A percentile compares a stretch with the other conserved stretches of the same genome.
Evolutionary conservation across 768 basidiomycete genomes (phyloP).

Genomic region (Russula compacta): DNA sequence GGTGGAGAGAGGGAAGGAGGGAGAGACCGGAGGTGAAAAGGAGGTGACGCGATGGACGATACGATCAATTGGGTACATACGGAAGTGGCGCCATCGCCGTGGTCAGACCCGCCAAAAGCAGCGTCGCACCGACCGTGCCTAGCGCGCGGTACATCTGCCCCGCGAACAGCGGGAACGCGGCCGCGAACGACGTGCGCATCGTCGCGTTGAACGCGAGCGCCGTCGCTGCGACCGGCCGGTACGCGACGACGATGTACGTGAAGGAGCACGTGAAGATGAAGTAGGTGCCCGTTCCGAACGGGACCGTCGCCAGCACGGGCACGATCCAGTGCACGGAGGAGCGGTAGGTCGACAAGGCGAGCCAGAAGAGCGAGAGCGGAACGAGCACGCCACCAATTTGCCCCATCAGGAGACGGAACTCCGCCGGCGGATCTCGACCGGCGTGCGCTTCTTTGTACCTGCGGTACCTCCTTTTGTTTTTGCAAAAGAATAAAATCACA

Average conservation of each 20-base stretch:
- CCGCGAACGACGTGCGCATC: conserved; percentile 31
- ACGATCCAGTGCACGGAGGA: conserved; percentile 38
- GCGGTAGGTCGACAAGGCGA: conserved; percentile 26
- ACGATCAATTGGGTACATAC: conserved; percentile 29
- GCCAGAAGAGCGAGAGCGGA: conserved; percentile 45
- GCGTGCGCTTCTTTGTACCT: not conserved
- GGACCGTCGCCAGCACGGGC: conserved; percentile 37
- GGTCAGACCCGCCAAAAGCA: conserved; percentile 33
- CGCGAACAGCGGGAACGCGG: conserved; percentile 33
- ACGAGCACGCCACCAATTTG: conserved; percentile 39
- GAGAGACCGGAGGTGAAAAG: not conserved
- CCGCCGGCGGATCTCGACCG: not conserved
- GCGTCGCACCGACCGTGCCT: conserved; percentile 30
- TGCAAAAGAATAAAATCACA: no score
- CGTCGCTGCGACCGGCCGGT: conserved; percentile 45
- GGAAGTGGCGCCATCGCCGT: conserved; percentile 36
- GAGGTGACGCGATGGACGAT: not conserved
- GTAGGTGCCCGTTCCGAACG: conserved; percentile 40
- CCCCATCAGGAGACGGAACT: conserved; percentile 6
- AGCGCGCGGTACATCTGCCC: conserved; percentile 30
- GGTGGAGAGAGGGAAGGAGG: not conserved
- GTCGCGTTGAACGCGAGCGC: conserved; percentile 59
- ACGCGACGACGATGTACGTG: conserved; percentile 45
- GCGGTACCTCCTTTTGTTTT: not conserved
- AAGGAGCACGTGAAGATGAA: conserved; percentile 64